Evolutionary conservation across 179 eudicot species (phyloP), one percentile per base, ranked within the genome.

Genomic region (Sideroxylon spinosum): DNA sequence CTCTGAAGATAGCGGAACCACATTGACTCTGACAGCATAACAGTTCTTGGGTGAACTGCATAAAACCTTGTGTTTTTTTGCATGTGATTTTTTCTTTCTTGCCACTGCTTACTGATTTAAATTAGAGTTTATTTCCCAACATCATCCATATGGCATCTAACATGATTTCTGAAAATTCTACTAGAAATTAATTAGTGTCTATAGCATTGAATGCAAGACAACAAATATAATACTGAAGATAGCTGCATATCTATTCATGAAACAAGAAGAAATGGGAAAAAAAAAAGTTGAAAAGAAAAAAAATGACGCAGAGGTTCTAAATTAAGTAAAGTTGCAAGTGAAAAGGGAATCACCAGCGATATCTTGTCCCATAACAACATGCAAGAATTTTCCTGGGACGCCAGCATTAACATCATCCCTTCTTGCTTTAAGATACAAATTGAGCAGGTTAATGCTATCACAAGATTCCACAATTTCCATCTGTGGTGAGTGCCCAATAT

Each of bases 301-400:
- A 20, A 8, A 37, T 37, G 28, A 14, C 11, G 57, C 22, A 53
- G 20, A 1, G 9, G 11, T 56, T 73, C 26, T 26, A 52, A 19
- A 56, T 16, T 19, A 9, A 32, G 63, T 28, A 53, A 71, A 22
- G 32, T 52, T n/a, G 20, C 5, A 48, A 53, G 65, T 56, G 29
- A 13, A 29, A 61, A 19, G 16, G 65, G 16, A 62, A 55, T 56
- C 83, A 87, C 90, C 88, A 49, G 82, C 29, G 25, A 67, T 53
- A 71, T 80, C 85, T 49, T 85, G 88, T 44, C 90, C 88, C 44
- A 83, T 73, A 28, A 87, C 85, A 64, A 84, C 90, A 61, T 82
- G 90, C 76, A 87, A 79, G 79, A 85, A 85, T 68, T 57, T 83
- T 75, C 86, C 88, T 7, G 88, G 86, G 44, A 79, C 78, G 56